Evolutionary conservation across 2,329 filamentous ascomycete genomes (phyloP).

Genomic region (Drechslerella dactyloides): DNA sequence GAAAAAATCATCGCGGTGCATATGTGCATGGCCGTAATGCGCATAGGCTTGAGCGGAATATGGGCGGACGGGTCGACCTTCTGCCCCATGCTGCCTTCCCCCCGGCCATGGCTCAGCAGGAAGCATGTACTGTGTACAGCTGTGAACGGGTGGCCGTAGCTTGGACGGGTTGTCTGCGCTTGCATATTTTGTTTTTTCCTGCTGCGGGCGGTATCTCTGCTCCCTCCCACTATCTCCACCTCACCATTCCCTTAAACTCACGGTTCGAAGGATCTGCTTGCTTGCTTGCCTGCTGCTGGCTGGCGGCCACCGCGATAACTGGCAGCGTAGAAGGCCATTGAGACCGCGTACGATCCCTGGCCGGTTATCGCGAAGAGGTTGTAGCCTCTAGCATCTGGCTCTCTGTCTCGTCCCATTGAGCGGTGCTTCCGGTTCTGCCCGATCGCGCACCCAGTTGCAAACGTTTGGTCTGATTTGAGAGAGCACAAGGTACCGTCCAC

Average conservation of each 20-base stretch:
- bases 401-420: no score
- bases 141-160: no score
- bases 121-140: no score
- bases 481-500: constrained; percentile 27
- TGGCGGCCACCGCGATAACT: no score
- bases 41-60: constrained; percentile 37
- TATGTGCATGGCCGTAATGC: background rate
- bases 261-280: background rate
- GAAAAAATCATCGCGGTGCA: background rate
- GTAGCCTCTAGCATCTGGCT: constrained; percentile 29
- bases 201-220: constrained; percentile 27
- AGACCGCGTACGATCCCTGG: no score
- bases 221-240: constrained; percentile 39
- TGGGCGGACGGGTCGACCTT: background rate
- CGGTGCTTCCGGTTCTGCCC: constrained; percentile 43
- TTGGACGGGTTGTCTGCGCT: background rate
- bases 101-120: no score
- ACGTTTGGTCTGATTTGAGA: background rate
- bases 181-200: constrained; percentile 12
- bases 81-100: background rate
- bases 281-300: constrained; percentile 24
- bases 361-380: background rate
- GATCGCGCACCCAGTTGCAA: constrained; percentile 10
- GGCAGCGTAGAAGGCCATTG: no score
- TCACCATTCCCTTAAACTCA: constrained; percentile 25